Conservation (phyloP, 225 moss, liverwort and hornwort species). For the Antitrichia curtipendula region DNA sequence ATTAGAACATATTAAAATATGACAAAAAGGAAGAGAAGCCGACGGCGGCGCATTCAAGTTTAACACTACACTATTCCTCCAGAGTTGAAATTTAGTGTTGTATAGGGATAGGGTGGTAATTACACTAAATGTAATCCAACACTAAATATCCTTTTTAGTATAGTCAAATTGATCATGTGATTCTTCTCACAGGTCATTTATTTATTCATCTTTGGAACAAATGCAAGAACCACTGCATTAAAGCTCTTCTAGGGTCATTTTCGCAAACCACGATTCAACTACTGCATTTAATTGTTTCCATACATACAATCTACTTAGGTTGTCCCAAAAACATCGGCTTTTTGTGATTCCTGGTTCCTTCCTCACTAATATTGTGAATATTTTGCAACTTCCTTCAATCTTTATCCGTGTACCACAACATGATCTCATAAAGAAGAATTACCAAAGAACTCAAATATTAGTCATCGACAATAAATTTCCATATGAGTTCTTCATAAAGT, state of each 20-base stretch:
- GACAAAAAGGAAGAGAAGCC: too few species aligned
- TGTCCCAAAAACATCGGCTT: neutral
- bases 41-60: too few species aligned
- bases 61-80: too few species aligned
- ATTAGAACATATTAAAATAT: too few species aligned
- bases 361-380: neutral
- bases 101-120: too few species aligned
- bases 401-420: neutral
- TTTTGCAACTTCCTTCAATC: neutral
- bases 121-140: too few species aligned
- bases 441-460: neutral
- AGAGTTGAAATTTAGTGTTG: too few species aligned
- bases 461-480: neutral
- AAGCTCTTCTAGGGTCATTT: neutral
- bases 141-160: too few species aligned
- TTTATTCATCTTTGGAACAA: neutral
- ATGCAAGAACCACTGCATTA: neutral
- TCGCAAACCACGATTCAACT: too few species aligned
- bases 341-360: neutral
- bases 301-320: neutral
- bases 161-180: neutral
- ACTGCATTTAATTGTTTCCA: neutral
- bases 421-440: neutral
- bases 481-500: neutral
- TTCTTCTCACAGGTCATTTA: neutral